These are phyloP conservation scores for Fusarium cyanostomum DNA, from an alignment of 2,329 filamentous ascomycete genomes.

Conservation along the genomic window DNA sequence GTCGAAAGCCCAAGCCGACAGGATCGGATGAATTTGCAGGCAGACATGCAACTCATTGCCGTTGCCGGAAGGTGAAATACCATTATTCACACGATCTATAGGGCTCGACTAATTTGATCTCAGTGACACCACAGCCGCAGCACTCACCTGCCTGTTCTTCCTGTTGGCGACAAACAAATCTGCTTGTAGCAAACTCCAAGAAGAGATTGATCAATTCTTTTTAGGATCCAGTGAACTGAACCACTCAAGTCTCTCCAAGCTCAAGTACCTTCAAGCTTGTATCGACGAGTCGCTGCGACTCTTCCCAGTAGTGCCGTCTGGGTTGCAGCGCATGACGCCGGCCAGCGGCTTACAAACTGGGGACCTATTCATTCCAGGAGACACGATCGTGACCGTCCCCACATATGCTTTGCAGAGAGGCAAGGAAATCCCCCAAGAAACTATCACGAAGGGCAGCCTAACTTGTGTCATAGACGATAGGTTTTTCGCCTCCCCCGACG, in stretches of 20 bases:
- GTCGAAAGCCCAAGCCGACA: background rate
- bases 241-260: background rate
- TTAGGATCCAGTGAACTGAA: background rate
- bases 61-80: conserved; percentile 10
- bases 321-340: conserved; percentile 6
- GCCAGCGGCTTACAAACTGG: background rate
- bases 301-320: conserved; percentile 18
- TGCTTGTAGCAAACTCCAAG: background rate
- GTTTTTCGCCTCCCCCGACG: background rate
- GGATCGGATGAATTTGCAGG: background rate
- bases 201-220: conserved; percentile 24
- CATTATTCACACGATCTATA: too few species aligned
- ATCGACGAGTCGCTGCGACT: conserved; percentile 33
- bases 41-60: background rate
- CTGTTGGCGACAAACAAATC: background rate
- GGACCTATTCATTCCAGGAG: conserved; percentile 2
- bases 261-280: conserved; percentile 29
- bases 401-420: background rate
- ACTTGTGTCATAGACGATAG: background rate
- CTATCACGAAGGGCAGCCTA: background rate
- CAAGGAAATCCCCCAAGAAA: too few species aligned
- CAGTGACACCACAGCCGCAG: conserved; percentile 29
- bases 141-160: conserved; percentile 11
- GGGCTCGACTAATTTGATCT: background rate
- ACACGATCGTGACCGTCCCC: conserved; percentile 4